Percentiles rank a stretch among this genome's conserved stretches.
Evolutionary conservation across 2,329 filamentous ascomycete genomes (phyloP).

Genomic region (Venturia nashicola): DNA sequence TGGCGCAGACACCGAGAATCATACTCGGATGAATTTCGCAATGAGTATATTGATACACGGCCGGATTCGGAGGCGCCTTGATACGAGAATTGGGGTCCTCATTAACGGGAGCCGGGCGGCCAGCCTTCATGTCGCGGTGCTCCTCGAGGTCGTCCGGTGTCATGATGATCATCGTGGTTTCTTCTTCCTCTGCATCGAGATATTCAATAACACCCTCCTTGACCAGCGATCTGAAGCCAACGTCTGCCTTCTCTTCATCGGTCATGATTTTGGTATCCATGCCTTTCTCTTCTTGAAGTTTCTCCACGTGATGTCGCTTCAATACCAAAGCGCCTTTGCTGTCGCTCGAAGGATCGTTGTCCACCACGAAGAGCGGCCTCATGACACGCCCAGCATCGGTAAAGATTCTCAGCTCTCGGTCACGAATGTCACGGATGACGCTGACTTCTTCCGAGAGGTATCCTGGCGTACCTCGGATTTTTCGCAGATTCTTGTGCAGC

Average conservation of each 20-base stretch:
- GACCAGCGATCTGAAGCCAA: slow-evolving; percentile 81
- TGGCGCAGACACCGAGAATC: slow-evolving; percentile 96
- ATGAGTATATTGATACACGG: slow-evolving; percentile 88
- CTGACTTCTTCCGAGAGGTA: slow-evolving; percentile 88
- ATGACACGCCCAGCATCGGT: slow-evolving; percentile 94
- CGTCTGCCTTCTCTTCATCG: slow-evolving; percentile 39
- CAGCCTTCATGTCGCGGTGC: slow-evolving; percentile 28
- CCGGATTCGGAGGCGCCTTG: slow-evolving; percentile 76
- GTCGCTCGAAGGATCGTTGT: slow-evolving; percentile 64
- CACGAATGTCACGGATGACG: slow-evolving; percentile 88
- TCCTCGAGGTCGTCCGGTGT: slow-evolving; percentile 84
- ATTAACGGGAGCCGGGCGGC: slow-evolving; percentile 21
- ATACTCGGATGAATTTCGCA: slow-evolving; percentile 99
- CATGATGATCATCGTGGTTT: slow-evolving; percentile 99
- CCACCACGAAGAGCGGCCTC: slow-evolving; percentile 84
- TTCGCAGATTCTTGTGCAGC: slow-evolving; percentile 66
- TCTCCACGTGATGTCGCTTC: slow-evolving; percentile 69
- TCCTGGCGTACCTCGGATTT: slow-evolving; percentile 59
- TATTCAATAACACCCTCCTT: slow-evolving; percentile 84
- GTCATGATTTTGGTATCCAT: slow-evolving; percentile 45
- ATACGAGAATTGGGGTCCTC: slow-evolving; percentile 72
- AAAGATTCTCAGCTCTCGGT: slow-evolving; percentile 97
- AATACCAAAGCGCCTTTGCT: slow-evolving; percentile 70
- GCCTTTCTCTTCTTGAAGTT: slow-evolving; percentile 62
- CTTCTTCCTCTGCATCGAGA: slow-evolving; percentile 94